These are phyloP conservation scores for Neoboletus magnificus DNA, from an alignment of 768 basidiomycete species.

Conservation along the genomic window DNA sequence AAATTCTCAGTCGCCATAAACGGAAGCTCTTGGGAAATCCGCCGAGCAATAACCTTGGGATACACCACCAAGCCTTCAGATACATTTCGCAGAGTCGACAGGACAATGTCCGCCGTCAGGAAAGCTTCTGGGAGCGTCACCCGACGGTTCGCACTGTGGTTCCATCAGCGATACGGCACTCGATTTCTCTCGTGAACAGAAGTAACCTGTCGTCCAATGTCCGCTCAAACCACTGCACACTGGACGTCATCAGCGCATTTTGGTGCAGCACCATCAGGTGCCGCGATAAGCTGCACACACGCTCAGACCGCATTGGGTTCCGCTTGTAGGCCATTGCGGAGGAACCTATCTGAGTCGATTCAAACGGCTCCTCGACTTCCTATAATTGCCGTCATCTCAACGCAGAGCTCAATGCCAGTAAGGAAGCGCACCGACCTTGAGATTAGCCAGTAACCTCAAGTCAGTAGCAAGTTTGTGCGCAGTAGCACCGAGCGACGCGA, in stretches of 20 bases:
- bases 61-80: slow-evolving; percentile 99
- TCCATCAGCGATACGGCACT: slow-evolving; percentile 5
- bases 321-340: slow-evolving; percentile 99
- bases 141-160: slow-evolving; percentile 83
- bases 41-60: slow-evolving; percentile 89
- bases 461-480: slow-evolving; percentile 99
- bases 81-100: slow-evolving; percentile 94
- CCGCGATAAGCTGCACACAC: slow-evolving; percentile 92
- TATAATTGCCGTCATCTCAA: slow-evolving; percentile 25
- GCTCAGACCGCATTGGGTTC: slow-evolving; percentile 98
- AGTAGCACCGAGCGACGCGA: slow-evolving; percentile 89
- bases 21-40: slow-evolving; percentile 91
- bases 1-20: slow-evolving; percentile 99
- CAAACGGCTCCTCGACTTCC: slow-evolving; percentile 99
- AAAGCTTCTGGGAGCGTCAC: slow-evolving; percentile 97
- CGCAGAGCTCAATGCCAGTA: not conserved
- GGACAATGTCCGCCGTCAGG: slow-evolving; percentile 93
- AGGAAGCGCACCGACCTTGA: slow-evolving; percentile 56
- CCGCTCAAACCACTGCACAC: slow-evolving; percentile 98
- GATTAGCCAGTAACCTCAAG: slow-evolving; percentile 86
- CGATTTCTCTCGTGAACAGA: not conserved
- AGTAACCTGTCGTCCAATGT: slow-evolving; percentile 90
- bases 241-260: slow-evolving; percentile 92
- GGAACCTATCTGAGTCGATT: slow-evolving; percentile 96
- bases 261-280: slow-evolving; percentile 96